These are phyloP conservation scores for Kondoa malvinella DNA, from an alignment of 768 basidiomycete genomes.

Conservation along the genomic window DNA sequence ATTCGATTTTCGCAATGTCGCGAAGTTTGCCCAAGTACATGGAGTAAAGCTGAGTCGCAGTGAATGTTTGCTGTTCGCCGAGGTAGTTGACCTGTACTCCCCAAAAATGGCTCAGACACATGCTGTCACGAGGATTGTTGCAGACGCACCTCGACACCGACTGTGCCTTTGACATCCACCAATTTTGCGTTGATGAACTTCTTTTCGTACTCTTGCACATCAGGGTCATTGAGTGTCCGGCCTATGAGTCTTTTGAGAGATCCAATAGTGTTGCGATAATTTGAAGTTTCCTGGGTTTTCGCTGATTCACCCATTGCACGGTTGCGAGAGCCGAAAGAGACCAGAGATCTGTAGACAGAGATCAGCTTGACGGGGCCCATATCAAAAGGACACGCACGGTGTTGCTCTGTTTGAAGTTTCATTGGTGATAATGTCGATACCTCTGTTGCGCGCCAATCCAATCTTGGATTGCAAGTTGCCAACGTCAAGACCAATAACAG, in stretches of 20 bases:
- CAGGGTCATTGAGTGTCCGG: conserved; percentile 58
- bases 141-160: conserved; percentile 65
- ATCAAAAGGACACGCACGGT: conserved; percentile 46
- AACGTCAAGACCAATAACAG: conserved; percentile 19
- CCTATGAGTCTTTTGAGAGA: conserved; percentile 80
- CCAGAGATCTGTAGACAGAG: conserved; percentile 50
- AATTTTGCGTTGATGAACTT: conserved; percentile 77
- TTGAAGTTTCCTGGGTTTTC: conserved; percentile 93
- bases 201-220: conserved; percentile 67
- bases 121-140: neutral
- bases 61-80: conserved; percentile 60
- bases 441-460: conserved; percentile 26
- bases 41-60: conserved; percentile 76
- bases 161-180: conserved; percentile 62
- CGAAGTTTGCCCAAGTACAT: conserved; percentile 80
- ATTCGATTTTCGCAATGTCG: conserved; percentile 67
- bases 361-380: neutral
- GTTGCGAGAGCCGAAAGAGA: conserved; percentile 82
- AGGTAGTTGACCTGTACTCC: conserved; percentile 73
- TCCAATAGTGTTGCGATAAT: conserved; percentile 94
- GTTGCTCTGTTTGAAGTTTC: conserved; percentile 94
- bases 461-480: conserved; percentile 21
- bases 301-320: conserved; percentile 84
- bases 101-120: neutral
- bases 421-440: conserved; percentile 96